phyloP scores from a whole-genome alignment of 768 basidiomycete species.

The Punctularia strigosozonata region DNA sequence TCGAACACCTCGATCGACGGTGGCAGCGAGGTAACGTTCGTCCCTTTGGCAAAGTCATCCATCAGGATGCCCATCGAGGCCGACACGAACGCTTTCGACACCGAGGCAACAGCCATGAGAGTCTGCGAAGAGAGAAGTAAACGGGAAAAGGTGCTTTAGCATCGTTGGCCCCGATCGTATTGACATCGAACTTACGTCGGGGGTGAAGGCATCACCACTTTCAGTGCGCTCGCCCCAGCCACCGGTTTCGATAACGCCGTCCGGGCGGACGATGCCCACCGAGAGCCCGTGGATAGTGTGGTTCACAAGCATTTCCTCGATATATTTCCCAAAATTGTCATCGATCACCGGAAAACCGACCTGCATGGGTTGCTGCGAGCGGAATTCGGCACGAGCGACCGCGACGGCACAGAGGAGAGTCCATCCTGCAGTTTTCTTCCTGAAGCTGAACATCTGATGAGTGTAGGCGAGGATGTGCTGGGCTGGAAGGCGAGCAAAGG shows the following conservation, averaged over 20 bases:
- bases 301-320: constrained; percentile 1
- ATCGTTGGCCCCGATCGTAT: neutral
- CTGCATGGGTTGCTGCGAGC: too few relatives aligned
- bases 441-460: too few relatives aligned
- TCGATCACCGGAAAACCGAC: too few relatives aligned
- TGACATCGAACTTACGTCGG: constrained; percentile 4
- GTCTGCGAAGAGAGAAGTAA: constrained; percentile 13
- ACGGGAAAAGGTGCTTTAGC: neutral
- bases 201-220: constrained; percentile 2
- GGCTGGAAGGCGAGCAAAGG: too few relatives aligned
- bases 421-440: too few relatives aligned
- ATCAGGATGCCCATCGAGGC: constrained; percentile 17
- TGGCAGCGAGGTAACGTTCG: constrained; percentile 15
- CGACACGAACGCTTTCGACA: constrained; percentile 20
- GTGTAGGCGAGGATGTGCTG: too few relatives aligned
- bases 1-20: constrained; percentile 9
- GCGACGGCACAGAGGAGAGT: too few relatives aligned
- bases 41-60: constrained; percentile 17
- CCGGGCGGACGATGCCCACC: constrained; percentile 5
- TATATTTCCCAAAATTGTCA: neutral
- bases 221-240: constrained; percentile 6
- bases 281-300: constrained; percentile 5
- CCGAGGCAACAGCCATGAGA: constrained; percentile 17
- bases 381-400: too few relatives aligned
- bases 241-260: constrained; percentile 3